Conservation (phyloP, 768 basidiomycete species). For the Phanerodontia chrysosporium region DNA sequence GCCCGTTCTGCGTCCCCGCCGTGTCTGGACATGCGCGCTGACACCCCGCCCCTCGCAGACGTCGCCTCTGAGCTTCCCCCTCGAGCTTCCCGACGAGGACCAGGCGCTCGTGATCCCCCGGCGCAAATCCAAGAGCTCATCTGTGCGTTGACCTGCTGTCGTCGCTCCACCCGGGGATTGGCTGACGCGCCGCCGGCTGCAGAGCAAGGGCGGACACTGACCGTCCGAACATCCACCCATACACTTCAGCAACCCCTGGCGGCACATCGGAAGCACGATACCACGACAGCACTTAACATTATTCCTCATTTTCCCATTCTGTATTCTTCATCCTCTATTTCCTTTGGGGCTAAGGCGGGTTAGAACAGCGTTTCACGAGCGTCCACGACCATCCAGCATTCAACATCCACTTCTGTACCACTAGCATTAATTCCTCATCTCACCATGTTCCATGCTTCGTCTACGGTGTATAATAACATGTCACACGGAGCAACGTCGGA, state of each 20-base stretch:
- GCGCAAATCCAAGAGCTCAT: conserved; percentile 14
- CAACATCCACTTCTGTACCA: background rate
- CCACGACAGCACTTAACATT: background rate
- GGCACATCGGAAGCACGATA: background rate
- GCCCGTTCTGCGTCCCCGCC: background rate
- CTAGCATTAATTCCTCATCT: background rate
- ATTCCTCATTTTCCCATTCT: background rate
- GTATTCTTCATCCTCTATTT: background rate
- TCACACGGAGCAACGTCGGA: background rate
- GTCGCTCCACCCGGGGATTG: background rate
- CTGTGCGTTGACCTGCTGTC: background rate
- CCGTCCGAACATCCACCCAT: background rate
- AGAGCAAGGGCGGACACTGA: background rate
- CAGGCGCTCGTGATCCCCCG: conserved; percentile 21
- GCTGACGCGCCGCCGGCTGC: background rate
- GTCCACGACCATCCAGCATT: background rate
- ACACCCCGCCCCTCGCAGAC: background rate
- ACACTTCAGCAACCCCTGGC: background rate
- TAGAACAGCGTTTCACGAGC: background rate
- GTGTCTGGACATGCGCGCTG: no score
- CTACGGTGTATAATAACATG: background rate
- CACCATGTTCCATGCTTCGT: background rate
- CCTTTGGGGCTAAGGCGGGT: background rate
- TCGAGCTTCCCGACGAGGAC: conserved; percentile 21
- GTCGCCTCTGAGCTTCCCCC: conserved; percentile 8